phyloP scores from a whole-genome alignment of 768 basidiomycete species.

The Auricularia sp. region DNA sequence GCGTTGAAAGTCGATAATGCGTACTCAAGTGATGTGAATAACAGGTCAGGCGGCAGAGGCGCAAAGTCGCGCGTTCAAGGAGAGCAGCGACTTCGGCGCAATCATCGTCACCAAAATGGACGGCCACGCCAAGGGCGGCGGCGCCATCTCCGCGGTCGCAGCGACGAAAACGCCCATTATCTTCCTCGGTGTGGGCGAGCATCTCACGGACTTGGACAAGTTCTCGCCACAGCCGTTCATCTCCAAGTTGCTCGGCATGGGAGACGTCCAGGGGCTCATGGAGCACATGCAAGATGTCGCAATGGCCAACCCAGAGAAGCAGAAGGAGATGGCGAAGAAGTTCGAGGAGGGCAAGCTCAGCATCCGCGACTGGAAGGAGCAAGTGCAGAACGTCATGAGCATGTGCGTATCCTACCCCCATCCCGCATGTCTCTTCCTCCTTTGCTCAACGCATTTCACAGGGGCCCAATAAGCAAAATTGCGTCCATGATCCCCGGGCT shows the following conservation, averaged over 20 bases:
- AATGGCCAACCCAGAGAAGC: slow-evolving; percentile 87
- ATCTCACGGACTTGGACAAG: slow-evolving; percentile 91
- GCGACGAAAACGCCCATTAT: slow-evolving; percentile 98
- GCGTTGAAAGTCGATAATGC: not conserved
- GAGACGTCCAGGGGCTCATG: slow-evolving; percentile 94
- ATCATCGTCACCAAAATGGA: slow-evolving; percentile 99
- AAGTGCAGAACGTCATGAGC: slow-evolving; percentile 95
- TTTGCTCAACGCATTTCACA: slow-evolving; percentile 22
- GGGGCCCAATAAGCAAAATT: slow-evolving; percentile 98
- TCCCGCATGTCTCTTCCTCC: slow-evolving; percentile 6
- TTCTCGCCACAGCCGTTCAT: slow-evolving; percentile 97
- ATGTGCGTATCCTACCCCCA: slow-evolving; percentile 50
- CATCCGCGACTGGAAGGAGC: slow-evolving; percentile 95
- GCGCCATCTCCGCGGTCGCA: slow-evolving; percentile 99
- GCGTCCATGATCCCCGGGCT: slow-evolving; percentile 98
- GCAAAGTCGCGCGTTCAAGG: slow-evolving; percentile 94
- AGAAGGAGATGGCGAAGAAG: slow-evolving; percentile 97
- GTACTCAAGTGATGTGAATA: slow-evolving; percentile 2
- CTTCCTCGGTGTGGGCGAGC: slow-evolving; percentile 96
- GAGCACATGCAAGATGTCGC: slow-evolving; percentile 98
- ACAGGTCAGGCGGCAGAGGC: slow-evolving; percentile 94
- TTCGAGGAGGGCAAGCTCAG: slow-evolving; percentile 94
- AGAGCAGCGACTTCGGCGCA: slow-evolving; percentile 93
- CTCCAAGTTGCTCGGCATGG: slow-evolving; percentile 89
- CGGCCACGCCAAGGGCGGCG: slow-evolving; percentile 97